Percentiles rank a stretch among this genome's conserved stretches.
Conservation (phyloP, 768 basidiomycete species). For the Dacryopinax spathularia region DNA sequence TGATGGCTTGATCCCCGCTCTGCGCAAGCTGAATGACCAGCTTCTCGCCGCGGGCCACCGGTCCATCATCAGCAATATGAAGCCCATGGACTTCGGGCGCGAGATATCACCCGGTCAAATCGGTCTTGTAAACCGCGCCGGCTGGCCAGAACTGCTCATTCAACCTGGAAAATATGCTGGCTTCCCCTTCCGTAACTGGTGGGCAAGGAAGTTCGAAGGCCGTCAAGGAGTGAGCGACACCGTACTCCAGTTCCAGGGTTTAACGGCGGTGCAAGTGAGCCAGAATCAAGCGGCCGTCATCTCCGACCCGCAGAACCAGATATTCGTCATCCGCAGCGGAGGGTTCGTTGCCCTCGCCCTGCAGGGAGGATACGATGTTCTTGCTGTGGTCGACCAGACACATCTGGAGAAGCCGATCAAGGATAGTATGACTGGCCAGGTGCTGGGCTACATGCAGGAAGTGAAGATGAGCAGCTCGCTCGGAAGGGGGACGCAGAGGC, state of each 20-base stretch:
- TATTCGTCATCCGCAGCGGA: constrained; percentile 50
- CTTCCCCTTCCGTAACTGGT: constrained; percentile 69
- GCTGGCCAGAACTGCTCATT: constrained; percentile 60
- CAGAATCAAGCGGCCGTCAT: constrained; percentile 41
- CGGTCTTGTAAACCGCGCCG: constrained; percentile 61
- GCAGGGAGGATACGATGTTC: constrained; percentile 61
- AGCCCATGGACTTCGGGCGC: constrained; percentile 47
- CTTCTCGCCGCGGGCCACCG: constrained; percentile 39
- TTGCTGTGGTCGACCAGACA: constrained; percentile 73
- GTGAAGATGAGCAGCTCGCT: constrained; percentile 59
- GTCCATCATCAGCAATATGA: constrained; percentile 52
- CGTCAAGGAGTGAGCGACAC: constrained; percentile 68
- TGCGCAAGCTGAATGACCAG: constrained; percentile 54
- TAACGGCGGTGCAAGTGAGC: constrained; percentile 75
- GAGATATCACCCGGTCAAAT: constrained; percentile 59
- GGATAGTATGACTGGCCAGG: constrained; percentile 15
- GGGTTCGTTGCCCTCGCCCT: constrained; percentile 55
- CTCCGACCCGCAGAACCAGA: constrained; percentile 36
- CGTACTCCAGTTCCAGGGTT: constrained; percentile 62
- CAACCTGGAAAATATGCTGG: constrained; percentile 64
- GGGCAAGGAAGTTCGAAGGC: constrained; percentile 62
- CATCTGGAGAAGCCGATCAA: constrained; percentile 48
- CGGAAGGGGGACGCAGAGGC: constrained; percentile 24
- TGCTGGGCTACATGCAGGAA: constrained; percentile 62
- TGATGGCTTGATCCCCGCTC: constrained; percentile 51